Evolutionary conservation across 1,284 basidiomycete species (phyloP), one percentile per base, ranked within the genome.

Genomic region (Coniferiporia sulphurascens): DNA sequence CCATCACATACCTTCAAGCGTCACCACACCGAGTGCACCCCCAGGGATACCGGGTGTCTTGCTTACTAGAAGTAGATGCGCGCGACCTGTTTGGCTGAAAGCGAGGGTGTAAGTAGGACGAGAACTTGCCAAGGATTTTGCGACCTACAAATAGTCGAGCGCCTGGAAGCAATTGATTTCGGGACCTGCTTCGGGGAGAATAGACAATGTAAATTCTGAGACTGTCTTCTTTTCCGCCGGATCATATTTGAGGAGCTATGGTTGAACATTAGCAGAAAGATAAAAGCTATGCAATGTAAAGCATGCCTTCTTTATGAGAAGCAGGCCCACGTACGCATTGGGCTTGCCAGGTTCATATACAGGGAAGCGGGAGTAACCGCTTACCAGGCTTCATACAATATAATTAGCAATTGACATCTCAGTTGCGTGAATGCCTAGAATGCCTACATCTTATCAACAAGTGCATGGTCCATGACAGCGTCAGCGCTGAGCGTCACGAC

Each of bases 301-400:
- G 10, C 51, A 62, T 13, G 86, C 89, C 78, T 87, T 89, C 69
- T 95, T 95, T 54, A 95, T 81, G 15, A 98, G 82, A 2, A 99
- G 79, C 65, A 98, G 82, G 0, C 96, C 96, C 12, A 91, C 75
- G 69, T 97, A 98, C 45, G 91, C 84, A 12, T 85, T 75, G 1
- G 86, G 83, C 56, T 90, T 82, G 3, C 82, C 84, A 2, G 89
- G 81, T 65, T 90, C 86, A 69, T 98, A 91, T 1, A 99, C 82
- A 0, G 96, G 96, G 65, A 98, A 93, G 22, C 96, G 87, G 1
- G 94, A 97, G 71, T 98, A 98, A 0, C 96, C 96, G 60, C 87
- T 93, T 15, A 83, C 70, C 15, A 90, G 70, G 55, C 84, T 88
- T 65, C 21, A 51, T 22, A 34, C 8, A 21, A 27, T 21, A 52